Conservation (phyloP, 768 basidiomycete species). For the Lentinula edodes region DNA sequence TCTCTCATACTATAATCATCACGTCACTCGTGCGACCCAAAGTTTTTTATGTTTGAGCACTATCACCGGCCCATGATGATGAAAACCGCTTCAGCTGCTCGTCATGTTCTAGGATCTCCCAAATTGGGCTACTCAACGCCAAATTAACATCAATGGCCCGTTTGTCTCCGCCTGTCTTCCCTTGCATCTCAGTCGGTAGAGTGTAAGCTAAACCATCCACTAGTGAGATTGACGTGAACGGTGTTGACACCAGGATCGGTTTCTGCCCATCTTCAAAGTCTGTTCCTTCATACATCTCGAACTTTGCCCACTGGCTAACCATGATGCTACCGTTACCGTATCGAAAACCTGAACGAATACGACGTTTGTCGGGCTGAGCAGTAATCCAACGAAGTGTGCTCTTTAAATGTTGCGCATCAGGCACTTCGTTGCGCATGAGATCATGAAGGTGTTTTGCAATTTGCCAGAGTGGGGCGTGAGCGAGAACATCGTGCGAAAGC, state of each 20-base stretch:
- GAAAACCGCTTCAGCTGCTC: background rate
- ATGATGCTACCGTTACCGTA: slow-evolving; percentile 15
- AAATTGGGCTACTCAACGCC: slow-evolving; percentile 13
- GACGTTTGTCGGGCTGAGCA: slow-evolving; percentile 10
- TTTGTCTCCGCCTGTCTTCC: slow-evolving; percentile 7
- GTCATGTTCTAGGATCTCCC: slow-evolving; percentile 10
- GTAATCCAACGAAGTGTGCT: slow-evolving; percentile 13
- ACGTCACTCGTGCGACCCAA: no score
- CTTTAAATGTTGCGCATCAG: slow-evolving; percentile 3
- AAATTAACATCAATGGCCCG: slow-evolving; percentile 14
- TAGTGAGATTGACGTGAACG: slow-evolving; percentile 14
- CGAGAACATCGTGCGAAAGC: slow-evolving; percentile 8
- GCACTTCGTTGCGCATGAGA: slow-evolving; percentile 5
- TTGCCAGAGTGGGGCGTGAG: slow-evolving; percentile 13
- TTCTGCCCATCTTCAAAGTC: slow-evolving; percentile 8
- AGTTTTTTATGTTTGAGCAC: background rate
- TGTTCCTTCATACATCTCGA: slow-evolving; percentile 13
- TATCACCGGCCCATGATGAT: background rate
- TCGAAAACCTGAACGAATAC: slow-evolving; percentile 6
- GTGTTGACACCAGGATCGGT: slow-evolving; percentile 14
- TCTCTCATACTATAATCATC: background rate
- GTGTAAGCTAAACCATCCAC: slow-evolving; percentile 14
- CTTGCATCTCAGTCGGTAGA: slow-evolving; percentile 10
- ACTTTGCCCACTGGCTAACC: slow-evolving; percentile 17
- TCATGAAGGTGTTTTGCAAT: slow-evolving; percentile 14